Evolutionary conservation across 1,284 basidiomycete species (phyloP), one percentile per base, ranked within the genome.

Genomic region (Heimioporus punctisporus): DNA sequence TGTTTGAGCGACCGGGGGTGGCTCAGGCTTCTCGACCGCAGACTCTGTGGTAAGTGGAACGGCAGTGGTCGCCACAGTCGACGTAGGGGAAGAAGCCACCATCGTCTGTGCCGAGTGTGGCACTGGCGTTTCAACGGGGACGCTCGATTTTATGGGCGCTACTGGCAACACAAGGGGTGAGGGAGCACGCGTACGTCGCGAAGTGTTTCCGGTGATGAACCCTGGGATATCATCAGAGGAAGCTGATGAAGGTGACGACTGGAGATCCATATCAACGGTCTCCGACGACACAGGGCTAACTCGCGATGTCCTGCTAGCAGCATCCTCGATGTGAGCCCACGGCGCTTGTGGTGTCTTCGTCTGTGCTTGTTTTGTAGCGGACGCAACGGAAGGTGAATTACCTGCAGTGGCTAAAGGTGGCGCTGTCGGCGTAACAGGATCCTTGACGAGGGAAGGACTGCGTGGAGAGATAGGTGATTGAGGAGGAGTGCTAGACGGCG

Each of bases 401-500:
- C 46, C 54, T 51, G 42, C 26, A 27, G 54, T 31, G 25, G 45
- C 27, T 17, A 43, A 24, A 11, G 54, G 19, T 37, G 31, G 31
- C 19, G 19, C 19, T 12, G 31, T 34, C 12, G 53, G 56, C 17
- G 54, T 61, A 28, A 40, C 34, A 6, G 45, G 48, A 4, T 50
- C 42, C 3, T 44, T 48, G 30, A 52, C 23, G 30, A 52, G 43
- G 19, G 50, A 46, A 27, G 56, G 44, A 28, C 27, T 48, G 34
- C 15, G 55, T 1, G 51, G 41, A n/a, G 6, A 46, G 28, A 55
- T 31, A 4, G 70, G 64, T 9, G 70, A 62, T 39, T 56, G 60
- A 25, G 70, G 57, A 37, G 73, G 73, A 21, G 72, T 73, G 54
- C 70, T 72, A 15, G 68, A 62, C 6, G 77, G 66, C 10, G 82